Conservation (phyloP, 805 yeast species). For the Zygotorulaspora danielsina region DNA sequence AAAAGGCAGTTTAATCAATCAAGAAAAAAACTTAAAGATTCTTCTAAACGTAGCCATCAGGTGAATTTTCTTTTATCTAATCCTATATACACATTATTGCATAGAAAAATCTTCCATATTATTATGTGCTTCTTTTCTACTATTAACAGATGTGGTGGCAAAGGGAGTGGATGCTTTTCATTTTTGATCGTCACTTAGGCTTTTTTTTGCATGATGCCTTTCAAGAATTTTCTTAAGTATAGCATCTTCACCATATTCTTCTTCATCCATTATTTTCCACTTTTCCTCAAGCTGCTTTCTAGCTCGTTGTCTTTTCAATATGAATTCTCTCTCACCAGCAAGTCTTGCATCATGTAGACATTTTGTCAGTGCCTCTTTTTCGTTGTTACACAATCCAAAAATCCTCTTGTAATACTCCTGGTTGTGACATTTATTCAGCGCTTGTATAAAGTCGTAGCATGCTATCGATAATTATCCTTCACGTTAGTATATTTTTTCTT, state of each 20-base stretch:
- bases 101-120: constrained; percentile 2
- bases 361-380: constrained; percentile 69
- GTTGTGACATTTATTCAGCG: constrained; percentile 83
- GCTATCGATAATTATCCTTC: constrained; percentile 35
- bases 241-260: constrained; percentile 71
- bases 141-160: constrained; percentile 1
- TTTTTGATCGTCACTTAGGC: background rate
- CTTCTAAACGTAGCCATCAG: too few species aligned
- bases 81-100: constrained; percentile 4
- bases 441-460: constrained; percentile 78
- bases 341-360: constrained; percentile 79
- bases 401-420: constrained; percentile 62
- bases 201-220: constrained; percentile 41
- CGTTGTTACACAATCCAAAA: constrained; percentile 78
- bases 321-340: constrained; percentile 53
- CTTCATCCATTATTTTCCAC: constrained; percentile 66
- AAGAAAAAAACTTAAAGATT: too few species aligned
- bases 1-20: too few species aligned
- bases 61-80: constrained; percentile 1
- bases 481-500: constrained; percentile 12
- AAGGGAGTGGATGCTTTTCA: background rate
- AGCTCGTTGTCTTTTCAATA: constrained; percentile 50
- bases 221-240: constrained; percentile 63
- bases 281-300: constrained; percentile 50
- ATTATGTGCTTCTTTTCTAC: background rate